Conservation (phyloP, 352 stramenopile genomes). For the Globisporangium echinulatum region DNA sequence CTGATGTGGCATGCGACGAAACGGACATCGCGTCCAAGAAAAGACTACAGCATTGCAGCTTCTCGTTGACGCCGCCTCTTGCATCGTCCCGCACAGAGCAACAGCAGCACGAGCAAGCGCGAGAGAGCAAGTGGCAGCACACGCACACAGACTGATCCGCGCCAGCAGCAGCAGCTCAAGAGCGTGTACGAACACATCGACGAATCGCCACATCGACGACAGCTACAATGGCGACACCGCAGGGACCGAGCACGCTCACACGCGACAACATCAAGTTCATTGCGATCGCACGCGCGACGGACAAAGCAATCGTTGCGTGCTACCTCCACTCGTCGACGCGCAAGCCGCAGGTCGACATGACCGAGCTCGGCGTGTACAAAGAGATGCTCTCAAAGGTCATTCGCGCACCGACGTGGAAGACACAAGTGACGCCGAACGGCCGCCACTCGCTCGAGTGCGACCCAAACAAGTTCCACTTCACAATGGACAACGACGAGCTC, state of each 20-base stretch:
- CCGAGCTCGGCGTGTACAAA: constrained; percentile 57
- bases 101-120: background rate
- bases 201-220: constrained; percentile 3
- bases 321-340: constrained; percentile 60
- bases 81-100: background rate
- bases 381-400: constrained; percentile 84
- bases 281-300: constrained; percentile 66
- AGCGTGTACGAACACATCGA: background rate
- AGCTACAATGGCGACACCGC: constrained; percentile 13
- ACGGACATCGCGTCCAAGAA: background rate
- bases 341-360: constrained; percentile 42
- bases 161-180: background rate
- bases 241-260: constrained; percentile 36
- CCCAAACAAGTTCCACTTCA: constrained; percentile 87
- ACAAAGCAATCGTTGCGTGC: constrained; percentile 75
- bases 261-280: constrained; percentile 84
- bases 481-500: constrained; percentile 85
- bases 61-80: background rate
- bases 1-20: background rate
- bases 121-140: background rate
- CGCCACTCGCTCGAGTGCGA: constrained; percentile 84
- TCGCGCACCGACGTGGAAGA: constrained; percentile 77
- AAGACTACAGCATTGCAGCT: background rate
- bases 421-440: constrained; percentile 79
- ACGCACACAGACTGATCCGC: background rate